Percentiles rank a stretch among this genome's conserved stretches.
Evolutionary conservation across 306 rosid species (phyloP).

Genomic region (Echinosophora koreensis): DNA sequence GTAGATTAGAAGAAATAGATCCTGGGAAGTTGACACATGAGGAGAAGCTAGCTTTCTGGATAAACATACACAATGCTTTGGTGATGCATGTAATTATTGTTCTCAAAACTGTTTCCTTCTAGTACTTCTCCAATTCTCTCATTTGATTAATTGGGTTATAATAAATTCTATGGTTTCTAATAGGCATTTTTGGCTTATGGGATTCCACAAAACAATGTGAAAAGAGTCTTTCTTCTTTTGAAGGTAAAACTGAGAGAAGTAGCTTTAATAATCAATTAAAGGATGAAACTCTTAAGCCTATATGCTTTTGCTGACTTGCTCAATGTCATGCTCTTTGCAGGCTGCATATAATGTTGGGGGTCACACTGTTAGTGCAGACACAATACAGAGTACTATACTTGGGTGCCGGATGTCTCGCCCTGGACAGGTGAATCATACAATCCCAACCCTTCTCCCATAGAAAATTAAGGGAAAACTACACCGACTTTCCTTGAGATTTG

Average conservation of each 20-base stretch:
- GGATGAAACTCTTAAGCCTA: background rate
- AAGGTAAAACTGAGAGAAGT: slow-evolving; percentile 65
- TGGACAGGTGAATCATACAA: slow-evolving; percentile 70
- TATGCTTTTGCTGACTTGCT: slow-evolving; percentile 31
- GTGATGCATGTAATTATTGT: slow-evolving; percentile 84
- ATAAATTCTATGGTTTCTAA: slow-evolving; percentile 42
- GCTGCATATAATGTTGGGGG: slow-evolving; percentile 97
- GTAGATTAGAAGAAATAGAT: slow-evolving; percentile 80
- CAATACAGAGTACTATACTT: slow-evolving; percentile 80
- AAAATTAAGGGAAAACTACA: background rate
- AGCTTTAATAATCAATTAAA: slow-evolving; percentile 21
- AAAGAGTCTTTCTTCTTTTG: slow-evolving; percentile 73
- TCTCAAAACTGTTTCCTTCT: slow-evolving; percentile 17
- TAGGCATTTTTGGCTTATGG: slow-evolving; percentile 97
- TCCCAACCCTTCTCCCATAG: slow-evolving; percentile 3
- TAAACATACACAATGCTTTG: slow-evolving; percentile 87
- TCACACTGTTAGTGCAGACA: slow-evolving; percentile 78
- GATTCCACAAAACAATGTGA: slow-evolving; percentile 86
- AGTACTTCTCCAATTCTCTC: slow-evolving; percentile 29
- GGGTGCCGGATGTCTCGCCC: slow-evolving; percentile 91
- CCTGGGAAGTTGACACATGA: slow-evolving; percentile 77
- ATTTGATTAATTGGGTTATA: slow-evolving; percentile 19
- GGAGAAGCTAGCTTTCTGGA: slow-evolving; percentile 97
- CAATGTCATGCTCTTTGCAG: slow-evolving; percentile 51
- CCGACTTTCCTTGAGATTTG: background rate